A percentile compares a stretch with the other conserved stretches of the same genome.
phyloP scores from a whole-genome alignment of 2,329 filamentous ascomycete genomes.

The Neofusicoccum cordaticola region DNA sequence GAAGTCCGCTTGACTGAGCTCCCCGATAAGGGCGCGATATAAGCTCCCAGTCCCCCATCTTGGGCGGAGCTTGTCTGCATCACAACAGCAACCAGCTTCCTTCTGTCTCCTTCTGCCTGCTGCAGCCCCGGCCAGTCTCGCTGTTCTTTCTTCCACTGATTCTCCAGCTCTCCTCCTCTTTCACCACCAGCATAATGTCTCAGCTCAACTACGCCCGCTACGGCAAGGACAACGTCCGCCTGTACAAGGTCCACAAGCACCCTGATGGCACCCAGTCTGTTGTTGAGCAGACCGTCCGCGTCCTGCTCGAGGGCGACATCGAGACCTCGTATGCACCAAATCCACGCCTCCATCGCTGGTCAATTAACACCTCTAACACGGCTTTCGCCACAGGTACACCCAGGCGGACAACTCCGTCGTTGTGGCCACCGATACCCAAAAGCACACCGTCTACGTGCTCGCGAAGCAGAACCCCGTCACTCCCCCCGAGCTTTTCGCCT shows the following conservation, averaged over 20 bases:
- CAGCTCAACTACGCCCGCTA: slow-evolving; percentile 63
- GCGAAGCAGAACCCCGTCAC: slow-evolving; percentile 91
- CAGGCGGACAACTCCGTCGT: slow-evolving; percentile 90
- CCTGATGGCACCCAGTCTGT: slow-evolving; percentile 77
- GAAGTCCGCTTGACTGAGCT: slow-evolving; percentile 14
- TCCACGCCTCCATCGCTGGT: slow-evolving; percentile 26
- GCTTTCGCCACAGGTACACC: slow-evolving; percentile 67
- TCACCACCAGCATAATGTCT: slow-evolving; percentile 34
- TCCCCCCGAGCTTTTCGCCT: slow-evolving; percentile 88
- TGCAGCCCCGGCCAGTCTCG: background rate
- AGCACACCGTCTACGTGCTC: slow-evolving; percentile 87
- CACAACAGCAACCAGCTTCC: background rate
- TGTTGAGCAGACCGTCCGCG: slow-evolving; percentile 91
- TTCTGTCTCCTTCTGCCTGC: background rate
- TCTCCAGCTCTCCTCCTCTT: background rate
- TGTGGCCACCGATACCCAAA: slow-evolving; percentile 96
- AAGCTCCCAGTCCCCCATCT: slow-evolving; percentile 4
- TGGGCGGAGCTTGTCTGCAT: background rate
- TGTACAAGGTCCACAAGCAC: slow-evolving; percentile 90
- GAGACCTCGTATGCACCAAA: slow-evolving; percentile 62
- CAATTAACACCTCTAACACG: background rate
- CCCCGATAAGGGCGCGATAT: slow-evolving; percentile 13
- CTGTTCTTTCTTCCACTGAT: background rate
- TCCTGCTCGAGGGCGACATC: slow-evolving; percentile 89
- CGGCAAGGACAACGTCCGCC: slow-evolving; percentile 96